Percentiles rank a stretch among this genome's conserved stretches.
Conservation (phyloP, 441 rosid species). For the Jatropha podagrica region DNA sequence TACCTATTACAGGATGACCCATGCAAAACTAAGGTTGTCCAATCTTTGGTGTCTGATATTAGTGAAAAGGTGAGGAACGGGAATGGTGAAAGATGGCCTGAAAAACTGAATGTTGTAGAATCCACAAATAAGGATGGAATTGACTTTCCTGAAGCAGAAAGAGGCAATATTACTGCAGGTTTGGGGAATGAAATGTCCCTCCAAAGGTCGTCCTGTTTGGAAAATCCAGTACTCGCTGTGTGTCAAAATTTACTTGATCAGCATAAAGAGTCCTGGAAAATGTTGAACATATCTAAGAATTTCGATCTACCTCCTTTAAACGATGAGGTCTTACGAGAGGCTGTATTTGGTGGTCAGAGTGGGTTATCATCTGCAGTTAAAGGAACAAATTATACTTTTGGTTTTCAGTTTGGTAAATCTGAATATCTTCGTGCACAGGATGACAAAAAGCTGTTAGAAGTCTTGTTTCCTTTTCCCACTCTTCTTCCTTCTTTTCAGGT, state of each 20-base stretch:
- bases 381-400: constrained; percentile 70
- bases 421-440: constrained; percentile 56
- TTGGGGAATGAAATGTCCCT: constrained; percentile 24
- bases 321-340: constrained; percentile 64
- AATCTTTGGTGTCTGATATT: constrained; percentile 34
- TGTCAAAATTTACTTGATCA: constrained; percentile 53
- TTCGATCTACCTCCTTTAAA: constrained; percentile 72
- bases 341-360: constrained; percentile 51
- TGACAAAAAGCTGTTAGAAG: constrained; percentile 59
- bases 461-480: constrained; percentile 84
- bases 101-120: constrained; percentile 36
- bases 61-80: constrained; percentile 27
- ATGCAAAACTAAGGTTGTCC: constrained; percentile 37
- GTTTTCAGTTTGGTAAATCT: constrained; percentile 67
- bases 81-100: constrained; percentile 36
- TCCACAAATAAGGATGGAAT: constrained; percentile 32
- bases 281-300: constrained; percentile 57
- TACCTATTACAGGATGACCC: constrained; percentile 49
- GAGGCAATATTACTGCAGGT: constrained; percentile 23
- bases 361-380: constrained; percentile 33
- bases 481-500: constrained; percentile 88
- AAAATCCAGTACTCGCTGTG: constrained; percentile 70
- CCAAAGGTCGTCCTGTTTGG: constrained; percentile 58
- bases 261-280: constrained; percentile 46
- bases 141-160: constrained; percentile 26